A percentile compares a stretch with the other conserved stretches of the same genome.
phyloP scores from a whole-genome alignment of 169 alveolate species.

The Plasmodium falciparum region DNA sequence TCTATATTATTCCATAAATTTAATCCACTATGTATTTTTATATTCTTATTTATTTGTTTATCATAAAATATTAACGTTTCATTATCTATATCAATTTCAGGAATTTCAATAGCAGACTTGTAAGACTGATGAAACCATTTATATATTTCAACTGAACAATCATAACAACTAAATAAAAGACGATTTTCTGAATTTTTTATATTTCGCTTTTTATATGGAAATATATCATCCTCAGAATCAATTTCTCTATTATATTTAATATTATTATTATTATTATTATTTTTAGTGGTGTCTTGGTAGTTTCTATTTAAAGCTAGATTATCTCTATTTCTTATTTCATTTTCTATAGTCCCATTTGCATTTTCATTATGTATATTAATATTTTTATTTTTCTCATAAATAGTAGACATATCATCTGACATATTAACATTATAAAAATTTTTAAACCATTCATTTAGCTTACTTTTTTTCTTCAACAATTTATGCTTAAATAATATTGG shows the following conservation, averaged over 20 bases:
- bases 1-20: constrained; percentile 75
- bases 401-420: constrained; percentile 13
- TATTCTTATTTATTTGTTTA: constrained; percentile 70
- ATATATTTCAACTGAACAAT: constrained; percentile 74
- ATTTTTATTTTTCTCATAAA: constrained; percentile 19
- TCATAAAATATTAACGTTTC: constrained; percentile 78
- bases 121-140: constrained; percentile 77
- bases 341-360: constrained; percentile 19
- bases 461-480: constrained; percentile 51
- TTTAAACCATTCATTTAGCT: constrained; percentile 69
- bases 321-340: constrained; percentile 58
- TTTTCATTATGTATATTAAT: constrained; percentile 29
- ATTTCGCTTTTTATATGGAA: neutral
- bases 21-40: constrained; percentile 76
- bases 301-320: constrained; percentile 22
- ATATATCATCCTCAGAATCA: neutral
- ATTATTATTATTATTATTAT: constrained; percentile 1
- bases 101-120: constrained; percentile 74
- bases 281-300: neutral
- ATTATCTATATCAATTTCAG: constrained; percentile 75
- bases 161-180: constrained; percentile 64
- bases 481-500: constrained; percentile 76
- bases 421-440: constrained; percentile 50
- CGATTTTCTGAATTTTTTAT: constrained; percentile 5
- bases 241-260: neutral